Evolutionary conservation across 768 basidiomycete genomes (phyloP), one percentile per base, ranked within the genome.

Genomic region (Mycena floridula): DNA sequence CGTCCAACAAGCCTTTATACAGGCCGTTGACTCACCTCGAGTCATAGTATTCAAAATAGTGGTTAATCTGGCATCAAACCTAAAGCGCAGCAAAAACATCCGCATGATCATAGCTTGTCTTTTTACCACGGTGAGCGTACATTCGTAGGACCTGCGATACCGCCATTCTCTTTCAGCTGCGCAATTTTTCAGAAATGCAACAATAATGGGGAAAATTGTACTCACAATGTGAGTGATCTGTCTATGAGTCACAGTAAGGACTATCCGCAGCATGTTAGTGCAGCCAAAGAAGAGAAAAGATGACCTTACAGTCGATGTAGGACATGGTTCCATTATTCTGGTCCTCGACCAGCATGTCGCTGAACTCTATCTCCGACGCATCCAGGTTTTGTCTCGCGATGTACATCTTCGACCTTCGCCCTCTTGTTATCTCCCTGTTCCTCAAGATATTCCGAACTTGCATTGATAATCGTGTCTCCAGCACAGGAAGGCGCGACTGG

Each of bases 271-370:
- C 12, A 8, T 25, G 7, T 2, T 32, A 27, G 37, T 16, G 49
- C 50, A 50, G n/a, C 30, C 3, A 25, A 21, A 25, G 38, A 41
- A 38, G 27, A 16, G 13, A 12, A 7, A 15, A 46, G 18, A 36
- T 38, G 44, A 28, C 18, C 82, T 51, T 55, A 95, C 92, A 93
- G 59, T 96, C 91, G 5, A 83, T 64, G 64, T 95, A 96, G 1
- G 89, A 84, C 81, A 94, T 77, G 0, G 84, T 85, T n/a, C 89
- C 93, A 54, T 95, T 96, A 58, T 99, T 99, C 60, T 85, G 79
- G 64, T 99, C 96, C 68, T 99, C 96, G 21, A 96, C 82, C 11
- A 99, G 73, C 88, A 96, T 88, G 65, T 99, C 96, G 51, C 87
- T 88, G 56, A 95, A 97, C 62, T 98, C 96, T 37, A 98, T 78